Conservation (phyloP, 805 yeast species). For the Yamadazyma nakazawae region DNA sequence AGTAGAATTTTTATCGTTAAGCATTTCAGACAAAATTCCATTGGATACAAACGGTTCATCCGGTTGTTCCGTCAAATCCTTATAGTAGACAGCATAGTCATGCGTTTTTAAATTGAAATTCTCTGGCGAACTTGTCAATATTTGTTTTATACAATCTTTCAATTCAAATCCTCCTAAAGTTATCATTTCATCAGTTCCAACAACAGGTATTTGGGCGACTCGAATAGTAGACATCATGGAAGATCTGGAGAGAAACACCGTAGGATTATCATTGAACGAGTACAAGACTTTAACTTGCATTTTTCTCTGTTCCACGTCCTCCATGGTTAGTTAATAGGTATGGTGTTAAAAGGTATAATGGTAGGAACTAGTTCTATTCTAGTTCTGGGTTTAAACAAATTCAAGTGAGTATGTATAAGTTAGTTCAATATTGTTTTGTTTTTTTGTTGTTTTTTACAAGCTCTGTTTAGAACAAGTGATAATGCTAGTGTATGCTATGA, state of each 20-base stretch:
- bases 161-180: constrained; percentile 43
- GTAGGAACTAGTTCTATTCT: background rate
- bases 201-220: constrained; percentile 35
- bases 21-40: constrained; percentile 34
- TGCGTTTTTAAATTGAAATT: constrained; percentile 36
- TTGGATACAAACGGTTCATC: constrained; percentile 46
- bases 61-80: constrained; percentile 46
- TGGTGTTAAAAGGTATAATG: background rate
- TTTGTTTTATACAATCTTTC: constrained; percentile 36
- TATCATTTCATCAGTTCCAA: constrained; percentile 24
- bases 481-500: background rate
- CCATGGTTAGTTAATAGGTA: background rate
- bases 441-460: background rate
- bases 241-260: constrained; percentile 42
- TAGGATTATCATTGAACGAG: constrained; percentile 41
- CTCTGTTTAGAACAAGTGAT: background rate
- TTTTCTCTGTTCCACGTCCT: constrained; percentile 23
- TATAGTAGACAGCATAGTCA: constrained; percentile 45
- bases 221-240: constrained; percentile 31
- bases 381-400: background rate
- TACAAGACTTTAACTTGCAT: constrained; percentile 47
- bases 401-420: background rate
- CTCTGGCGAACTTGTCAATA: constrained; percentile 39
- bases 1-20: constrained; percentile 21
- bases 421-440: background rate